Base-by-base conservation (phyloP, 352 stramenopile species). In the Phytophthora multivora region DNA sequence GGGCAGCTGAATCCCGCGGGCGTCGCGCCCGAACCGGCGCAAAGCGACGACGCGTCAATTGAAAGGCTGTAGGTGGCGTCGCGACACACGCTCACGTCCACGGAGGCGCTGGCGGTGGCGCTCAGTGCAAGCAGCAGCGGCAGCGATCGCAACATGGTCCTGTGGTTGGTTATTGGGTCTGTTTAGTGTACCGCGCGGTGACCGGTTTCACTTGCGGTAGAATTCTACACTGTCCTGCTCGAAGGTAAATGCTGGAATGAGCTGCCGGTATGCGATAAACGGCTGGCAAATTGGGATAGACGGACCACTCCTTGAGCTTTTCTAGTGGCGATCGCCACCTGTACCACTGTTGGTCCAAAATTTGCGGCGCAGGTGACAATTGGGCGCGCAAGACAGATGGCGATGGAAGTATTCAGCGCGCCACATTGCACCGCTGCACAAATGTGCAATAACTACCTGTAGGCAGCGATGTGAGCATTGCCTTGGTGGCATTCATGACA, bases 51-150 rank as follows among this genome's bases (percentile, higher is more conserved):
- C 1, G 64, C 64, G 21, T 64, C 45, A n/a, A 65, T 42, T 11
- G 69, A 25, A 10, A 84, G 48, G 16, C 41, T 47, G 48, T 80
- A 84, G 3, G 75, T 84, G 35, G 75, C 75, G 45, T 84, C 75
- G 23, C 59, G 72, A 35, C 75, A 84, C 18, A 84, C 50, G 47
- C 74, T 83, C 49, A 83, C 71, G 2, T 76, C 58, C 13, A 72
- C 53, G 31, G 57, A 40, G 9, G 63, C 42, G 38, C 26, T 45
- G 28, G 31, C 48, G 0, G 53, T 46, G 5, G 52, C 49, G 18
- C 39, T 39, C 0, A 69, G 33, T 21, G 47, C 36, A 6, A 67
- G 26, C 15, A 75, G 36, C 11, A 63, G 33, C 9, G 49, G 30
- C 38, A 71, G 21, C 30, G 38, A 25, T 21, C 35, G 53, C 36